Base-by-base conservation (phyloP, 139 green algal genomes). In the Tetradesmus lagerheimii region DNA sequence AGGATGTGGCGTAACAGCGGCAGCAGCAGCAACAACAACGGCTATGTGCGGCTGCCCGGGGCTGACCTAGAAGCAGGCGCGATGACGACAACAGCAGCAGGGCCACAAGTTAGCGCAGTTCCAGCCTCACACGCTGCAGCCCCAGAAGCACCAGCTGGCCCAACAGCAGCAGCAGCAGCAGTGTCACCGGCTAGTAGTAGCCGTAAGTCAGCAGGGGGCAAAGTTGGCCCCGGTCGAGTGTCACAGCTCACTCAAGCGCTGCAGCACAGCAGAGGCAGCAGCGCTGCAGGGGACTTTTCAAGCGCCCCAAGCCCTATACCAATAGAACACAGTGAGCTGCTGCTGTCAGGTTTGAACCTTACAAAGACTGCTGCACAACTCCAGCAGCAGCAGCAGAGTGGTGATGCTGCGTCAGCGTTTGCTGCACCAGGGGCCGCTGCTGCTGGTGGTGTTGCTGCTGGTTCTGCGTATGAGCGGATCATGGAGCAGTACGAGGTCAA, bases 221-320 rank as follows among this genome's bases (percentile, higher is more conserved):
- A 71, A n/a, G 29, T n/a, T 20, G n/a, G 71, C n/a, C 20, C 3
- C 23, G 31, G 71, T 9, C 25, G 27, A 41, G 38, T 88, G 15
- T 88, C 83, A 41, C 62, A 80, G 62, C 38, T 88, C 12, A 88
- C 64, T 31, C 62, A 43, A 18, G 83, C 83, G 16, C n/a, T 88
- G 29, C 25, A 80, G 27, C 53, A 79, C 45, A 45, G 45, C 45
- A 43, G 23, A 0, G 27, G 8, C 78, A 84, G 78, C 78, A 25
- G 25, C 20, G 78, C 39, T 66, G 78, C 27, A 29, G 78, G 57
- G 23, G 57, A n/a, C 4, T 31, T 71, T 31, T 37, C 71, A 27
- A 41, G 27, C n/a, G 71, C 71, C n/a, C 31, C 71, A 43, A 37
- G 71, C 14, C 57, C 57, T 31, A 71, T 71, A 71, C 57, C 57